phyloP scores from a whole-genome alignment of 805 yeast genomes.

The Wickerhamiella spandovensis region DNA sequence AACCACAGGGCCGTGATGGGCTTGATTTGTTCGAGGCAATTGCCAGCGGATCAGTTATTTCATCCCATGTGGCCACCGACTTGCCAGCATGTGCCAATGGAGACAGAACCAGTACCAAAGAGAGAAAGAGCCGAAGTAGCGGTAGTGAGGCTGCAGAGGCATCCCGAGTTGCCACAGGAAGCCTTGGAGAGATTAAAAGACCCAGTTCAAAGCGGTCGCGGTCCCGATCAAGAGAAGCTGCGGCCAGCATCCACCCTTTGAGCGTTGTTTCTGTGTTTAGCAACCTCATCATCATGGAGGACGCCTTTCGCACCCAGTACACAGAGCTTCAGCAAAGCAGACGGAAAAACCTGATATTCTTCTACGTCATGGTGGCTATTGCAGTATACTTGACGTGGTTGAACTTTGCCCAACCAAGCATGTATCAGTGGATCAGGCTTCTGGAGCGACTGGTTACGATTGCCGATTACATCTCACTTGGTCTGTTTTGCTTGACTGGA shows the following conservation, averaged over 20 bases:
- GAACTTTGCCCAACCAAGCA: constrained; percentile 22
- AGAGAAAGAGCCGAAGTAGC: not conserved
- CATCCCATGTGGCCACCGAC: not conserved
- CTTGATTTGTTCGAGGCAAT: constrained; percentile 1
- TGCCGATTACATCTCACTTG: constrained; percentile 51
- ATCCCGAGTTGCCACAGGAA: not conserved
- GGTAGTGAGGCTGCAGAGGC: not conserved
- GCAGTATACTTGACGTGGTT: constrained; percentile 23
- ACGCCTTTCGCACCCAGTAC: constrained; percentile 70
- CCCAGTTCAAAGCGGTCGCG: not conserved
- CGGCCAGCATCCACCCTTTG: not conserved
- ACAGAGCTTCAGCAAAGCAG: constrained; percentile 55
- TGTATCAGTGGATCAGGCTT: constrained; percentile 25
- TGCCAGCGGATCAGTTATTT: not conserved
- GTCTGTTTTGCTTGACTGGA: constrained; percentile 74
- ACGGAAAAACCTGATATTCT: constrained; percentile 45
- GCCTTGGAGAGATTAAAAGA: not conserved
- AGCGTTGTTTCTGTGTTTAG: constrained; percentile 6
- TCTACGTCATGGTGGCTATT: constrained; percentile 19
- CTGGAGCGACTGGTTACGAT: constrained; percentile 34
- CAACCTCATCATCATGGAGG: constrained; percentile 73
- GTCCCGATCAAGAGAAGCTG: not conserved
- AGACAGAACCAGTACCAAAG: not conserved
- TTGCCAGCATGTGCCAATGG: not conserved
- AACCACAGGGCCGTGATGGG: not conserved